Evolutionary conservation across 805 yeast genomes (phyloP), one percentile per base, ranked within the genome.

Genomic region (Hanseniaspora opuntiae): DNA sequence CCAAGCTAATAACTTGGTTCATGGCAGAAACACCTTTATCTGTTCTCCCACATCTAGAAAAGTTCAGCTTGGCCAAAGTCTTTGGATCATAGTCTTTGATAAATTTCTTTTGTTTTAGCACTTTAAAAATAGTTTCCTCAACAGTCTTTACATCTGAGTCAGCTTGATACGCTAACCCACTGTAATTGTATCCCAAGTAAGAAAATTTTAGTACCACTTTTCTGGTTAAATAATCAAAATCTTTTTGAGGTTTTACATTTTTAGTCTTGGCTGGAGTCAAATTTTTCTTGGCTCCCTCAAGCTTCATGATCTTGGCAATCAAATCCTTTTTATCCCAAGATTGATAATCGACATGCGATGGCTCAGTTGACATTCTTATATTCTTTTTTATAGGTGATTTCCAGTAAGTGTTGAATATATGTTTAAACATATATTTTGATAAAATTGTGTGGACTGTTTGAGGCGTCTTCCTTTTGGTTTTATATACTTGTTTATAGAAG

Each of bases 21-120:
- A 93, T 78, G 0, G 98, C 98, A 69, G 96, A 86, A 14, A 90
- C 97, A n/a, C 97, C 97, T 59, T 78, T 79, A 62, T 90, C 97
- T 0, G 97, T 90, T 61, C 97, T 74, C 0, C 97, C 97, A 68
- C 97, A 93, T 57, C 97, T 71, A 59, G 94, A 84, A 65, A 89
- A 88, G 14, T 76, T 74, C 32, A 51, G 19, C 28, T 37, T 51
- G 7, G 45, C 45, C 24, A 51, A 22, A 2, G 54, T 44, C 30
- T 42, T 46, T 33, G 54, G 48, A 44, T 51, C 54, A 62, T 82
- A 85, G 1, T 78, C 80, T 10, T 79, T 74, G 11, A 93, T 79
- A 56, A 93, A 65, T 58, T 75, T 79, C 30, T 90, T 79, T 57
- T 74, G 77, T 47, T 73, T 68, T 66, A 93, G 65, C 0, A 95